These are phyloP conservation scores for Yamadazyma scolyti DNA, from an alignment of 805 yeast species.

Conservation along the genomic window DNA sequence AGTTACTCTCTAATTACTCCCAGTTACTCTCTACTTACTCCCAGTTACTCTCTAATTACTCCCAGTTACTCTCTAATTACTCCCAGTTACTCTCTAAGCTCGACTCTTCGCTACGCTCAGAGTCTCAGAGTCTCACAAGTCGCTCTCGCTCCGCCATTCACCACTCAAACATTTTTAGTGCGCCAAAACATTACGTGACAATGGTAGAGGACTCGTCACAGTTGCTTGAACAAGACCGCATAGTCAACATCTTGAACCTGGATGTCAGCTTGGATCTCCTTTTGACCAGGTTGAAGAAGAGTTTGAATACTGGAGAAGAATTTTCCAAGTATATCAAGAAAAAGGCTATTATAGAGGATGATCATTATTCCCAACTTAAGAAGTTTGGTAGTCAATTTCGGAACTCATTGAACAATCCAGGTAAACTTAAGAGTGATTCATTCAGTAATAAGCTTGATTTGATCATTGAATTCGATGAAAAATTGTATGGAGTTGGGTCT, in stretches of 20 bases:
- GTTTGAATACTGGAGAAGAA: conserved; percentile 80
- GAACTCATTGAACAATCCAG: conserved; percentile 41
- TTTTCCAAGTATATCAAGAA: conserved; percentile 74
- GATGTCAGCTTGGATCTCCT: conserved; percentile 76
- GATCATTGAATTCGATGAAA: conserved; percentile 75
- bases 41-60: too few species aligned
- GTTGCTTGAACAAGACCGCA: conserved; percentile 22
- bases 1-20: too few species aligned
- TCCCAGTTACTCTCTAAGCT: background rate
- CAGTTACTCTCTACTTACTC: too few species aligned
- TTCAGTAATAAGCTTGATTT: conserved; percentile 64
- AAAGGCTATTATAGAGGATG: conserved; percentile 75
- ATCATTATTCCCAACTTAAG: conserved; percentile 67
- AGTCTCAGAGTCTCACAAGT: background rate
- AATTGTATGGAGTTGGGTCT: conserved; percentile 60
- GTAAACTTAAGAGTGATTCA: conserved; percentile 55
- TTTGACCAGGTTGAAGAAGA: conserved; percentile 70
- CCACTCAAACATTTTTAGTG: too few species aligned
- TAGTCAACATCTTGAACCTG: conserved; percentile 53
- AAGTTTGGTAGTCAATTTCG: conserved; percentile 62
- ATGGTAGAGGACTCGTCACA: conserved; percentile 9
- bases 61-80: too few species aligned
- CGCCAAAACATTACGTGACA: too few species aligned
- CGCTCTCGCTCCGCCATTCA: conserved; percentile 1
- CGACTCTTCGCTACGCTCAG: background rate